Percentiles rank a stretch among this genome's conserved stretches.
phyloP scores from a whole-genome alignment of 768 basidiomycete species.

The Russula abietina region DNA sequence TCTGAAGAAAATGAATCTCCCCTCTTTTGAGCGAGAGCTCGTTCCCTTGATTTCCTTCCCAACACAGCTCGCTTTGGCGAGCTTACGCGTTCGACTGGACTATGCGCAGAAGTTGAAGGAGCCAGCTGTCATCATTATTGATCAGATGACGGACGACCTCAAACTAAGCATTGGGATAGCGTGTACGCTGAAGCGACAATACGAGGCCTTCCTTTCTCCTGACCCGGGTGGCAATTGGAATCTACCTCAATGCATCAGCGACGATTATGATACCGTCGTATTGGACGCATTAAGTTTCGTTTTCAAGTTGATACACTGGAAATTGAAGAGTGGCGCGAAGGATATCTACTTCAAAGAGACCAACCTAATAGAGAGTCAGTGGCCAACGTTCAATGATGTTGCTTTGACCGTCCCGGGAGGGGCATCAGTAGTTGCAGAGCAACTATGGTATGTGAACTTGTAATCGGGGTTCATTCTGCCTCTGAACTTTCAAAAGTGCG shows the following conservation, averaged over 20 bases:
- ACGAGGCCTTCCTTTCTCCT: constrained; percentile 83
- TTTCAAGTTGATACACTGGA: constrained; percentile 93
- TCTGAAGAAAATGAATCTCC: constrained; percentile 86
- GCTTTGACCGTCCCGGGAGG: constrained; percentile 84
- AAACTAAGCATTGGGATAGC: constrained; percentile 87
- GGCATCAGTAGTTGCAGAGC: constrained; percentile 87
- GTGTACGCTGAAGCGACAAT: constrained; percentile 92
- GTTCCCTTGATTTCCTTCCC: constrained; percentile 94
- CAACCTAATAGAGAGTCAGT: constrained; percentile 93
- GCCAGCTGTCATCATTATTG: constrained; percentile 84
- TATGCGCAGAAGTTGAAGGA: constrained; percentile 85
- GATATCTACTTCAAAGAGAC: constrained; percentile 97
- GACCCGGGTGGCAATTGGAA: constrained; percentile 87
- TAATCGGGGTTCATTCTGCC: neutral
- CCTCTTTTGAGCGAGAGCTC: constrained; percentile 83
- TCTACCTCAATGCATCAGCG: constrained; percentile 79
- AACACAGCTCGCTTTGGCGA: constrained; percentile 88
- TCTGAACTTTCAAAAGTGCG: constrained; percentile 45
- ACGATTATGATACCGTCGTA: constrained; percentile 86
- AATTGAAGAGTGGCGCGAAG: constrained; percentile 86
- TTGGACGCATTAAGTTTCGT: constrained; percentile 82
- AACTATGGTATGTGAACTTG: constrained; percentile 67
- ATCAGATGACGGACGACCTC: constrained; percentile 90
- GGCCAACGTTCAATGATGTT: constrained; percentile 91
- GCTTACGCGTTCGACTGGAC: constrained; percentile 81